Evolutionary conservation across 2,329 filamentous ascomycete genomes (phyloP), one percentile per base, ranked within the genome.

Genomic region (Cryphonectria japonica): DNA sequence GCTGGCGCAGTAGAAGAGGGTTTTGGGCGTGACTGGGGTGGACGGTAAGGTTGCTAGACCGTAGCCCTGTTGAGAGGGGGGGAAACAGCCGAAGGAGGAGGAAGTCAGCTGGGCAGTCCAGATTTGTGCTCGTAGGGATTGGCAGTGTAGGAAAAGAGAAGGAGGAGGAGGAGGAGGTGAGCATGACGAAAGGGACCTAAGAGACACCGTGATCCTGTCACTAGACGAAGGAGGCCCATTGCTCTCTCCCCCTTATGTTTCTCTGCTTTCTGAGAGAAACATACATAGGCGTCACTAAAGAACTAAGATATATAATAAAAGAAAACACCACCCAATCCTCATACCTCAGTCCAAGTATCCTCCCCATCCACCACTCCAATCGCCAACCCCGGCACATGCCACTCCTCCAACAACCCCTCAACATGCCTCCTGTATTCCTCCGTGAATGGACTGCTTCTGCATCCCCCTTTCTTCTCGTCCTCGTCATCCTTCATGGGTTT

Each of bases 1-100:
- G 75, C 85, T 87, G 32, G 84, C 87, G 62, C 81, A 80, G 75
- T 86, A 87, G 78, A 86, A 88, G 1, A 89, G 78, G 0, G 86
- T 88, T 14, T 82, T 77, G 1, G 82, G 75, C 0, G 82, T 85
- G 2, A 83, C 84, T 0, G 80, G 79, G 2, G 76, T 81, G 6
- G 77, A 78, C 5, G 82, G 79, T 26, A 81, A 78, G 46, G 71
- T 78, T 3, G 82, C 71, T 78, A 79, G 65, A 78, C 83, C 85
- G 71, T 83, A 85, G 22, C 83, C 85, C 82, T 85, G 75, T 62
- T 50, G 46, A 11, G 8, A 8, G 37, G 34, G 37, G 37, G 32
- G 60, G 16, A 7, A 22, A 6, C 7, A 19, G 9, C 13, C 14
- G 16, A 11, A 6, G 29, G 3, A 2, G 6, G 34, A 19, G 19